Evolutionary conservation across 495 filamentous ascomycete species (phyloP), one percentile per base, ranked within the genome.

Genomic region (Astrocystis sublimbata): DNA sequence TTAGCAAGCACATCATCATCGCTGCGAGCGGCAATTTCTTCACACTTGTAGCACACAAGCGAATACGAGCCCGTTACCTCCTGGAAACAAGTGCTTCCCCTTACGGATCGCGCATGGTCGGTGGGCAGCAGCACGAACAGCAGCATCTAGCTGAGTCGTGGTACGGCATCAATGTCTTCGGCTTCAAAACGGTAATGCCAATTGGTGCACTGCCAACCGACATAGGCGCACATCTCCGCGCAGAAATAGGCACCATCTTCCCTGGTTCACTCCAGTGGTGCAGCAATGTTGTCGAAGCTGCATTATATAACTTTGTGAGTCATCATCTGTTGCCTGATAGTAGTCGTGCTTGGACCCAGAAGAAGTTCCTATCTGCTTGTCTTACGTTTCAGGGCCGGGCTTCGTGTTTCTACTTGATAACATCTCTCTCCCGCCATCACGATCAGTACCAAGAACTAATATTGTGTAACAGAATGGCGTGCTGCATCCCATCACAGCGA

Each of bases 231-330:
- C 10, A 49, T 10, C 30, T 50, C 21, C 42, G 33, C n/a, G n/a
- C 5, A 21, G 43, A 59, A 9, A 45, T 59, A 26, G 43, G 56
- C 13, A 4, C 10, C 23, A 28, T 59, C 10, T 59, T 59, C n/a
- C 43, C 56, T 7, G 56, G 42, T 13, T 26, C 42, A 23, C 45
- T 59, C 21, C 42, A 47, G 21, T 59, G 56, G 56, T 59, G 56
- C 43, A 50, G 56, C 12, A 59, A 59, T 49, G 56, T 59, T 43
- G 50, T 59, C 26, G 56, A 59, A 33, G 26, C 56, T 5, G 56
- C 56, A 8, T 50, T 59, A n/a, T 59, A 47, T 8, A 59, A 59
- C 17, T 59, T 59, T 24, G 46, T 49, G 26, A 49, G 46, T 31
- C 7, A 30, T 26, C n/a, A 2, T 7, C 0, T n/a, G n/a, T n/a